phyloP scores from a whole-genome alignment of 768 basidiomycete species.

The Agrocybe pediades region DNA sequence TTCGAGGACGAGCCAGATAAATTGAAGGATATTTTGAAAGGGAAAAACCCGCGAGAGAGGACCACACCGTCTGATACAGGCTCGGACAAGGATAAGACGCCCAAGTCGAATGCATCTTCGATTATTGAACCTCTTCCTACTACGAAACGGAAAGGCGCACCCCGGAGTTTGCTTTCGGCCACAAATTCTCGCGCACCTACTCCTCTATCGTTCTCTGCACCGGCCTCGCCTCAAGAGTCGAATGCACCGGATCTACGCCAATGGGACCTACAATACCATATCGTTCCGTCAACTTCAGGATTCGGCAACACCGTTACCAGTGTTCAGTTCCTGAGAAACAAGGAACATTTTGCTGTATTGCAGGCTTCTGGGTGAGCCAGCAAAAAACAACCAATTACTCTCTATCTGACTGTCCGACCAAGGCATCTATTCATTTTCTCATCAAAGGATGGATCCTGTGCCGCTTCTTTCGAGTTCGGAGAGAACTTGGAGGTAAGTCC shows the following conservation, averaged over 20 bases:
- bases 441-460: conserved; percentile 47
- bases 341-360: conserved; percentile 49
- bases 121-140: conserved; percentile 20
- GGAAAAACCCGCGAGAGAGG: conserved; percentile 44
- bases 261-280: conserved; percentile 39
- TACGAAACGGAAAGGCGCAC: conserved; percentile 28
- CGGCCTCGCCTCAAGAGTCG: conserved; percentile 37
- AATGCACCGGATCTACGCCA: conserved; percentile 24
- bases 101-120: conserved; percentile 26
- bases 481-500: conserved; percentile 22
- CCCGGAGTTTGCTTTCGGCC: conserved; percentile 47
- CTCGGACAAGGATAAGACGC: conserved; percentile 17
- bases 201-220: conserved; percentile 39
- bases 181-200: conserved; percentile 44
- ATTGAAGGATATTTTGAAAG: conserved; percentile 73
- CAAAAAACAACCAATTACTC: neutral
- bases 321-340: conserved; percentile 46
- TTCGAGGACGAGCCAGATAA: conserved; percentile 80
- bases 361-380: conserved; percentile 62
- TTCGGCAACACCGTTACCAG: conserved; percentile 41
- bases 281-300: conserved; percentile 50
- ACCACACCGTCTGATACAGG: conserved; percentile 22
- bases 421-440: conserved; percentile 60
- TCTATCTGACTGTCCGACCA: conserved; percentile 6
- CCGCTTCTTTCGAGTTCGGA: conserved; percentile 29